Conservation (phyloP, 2,329 filamentous ascomycete genomes). For the Sporothrix variecibatus region DNA sequence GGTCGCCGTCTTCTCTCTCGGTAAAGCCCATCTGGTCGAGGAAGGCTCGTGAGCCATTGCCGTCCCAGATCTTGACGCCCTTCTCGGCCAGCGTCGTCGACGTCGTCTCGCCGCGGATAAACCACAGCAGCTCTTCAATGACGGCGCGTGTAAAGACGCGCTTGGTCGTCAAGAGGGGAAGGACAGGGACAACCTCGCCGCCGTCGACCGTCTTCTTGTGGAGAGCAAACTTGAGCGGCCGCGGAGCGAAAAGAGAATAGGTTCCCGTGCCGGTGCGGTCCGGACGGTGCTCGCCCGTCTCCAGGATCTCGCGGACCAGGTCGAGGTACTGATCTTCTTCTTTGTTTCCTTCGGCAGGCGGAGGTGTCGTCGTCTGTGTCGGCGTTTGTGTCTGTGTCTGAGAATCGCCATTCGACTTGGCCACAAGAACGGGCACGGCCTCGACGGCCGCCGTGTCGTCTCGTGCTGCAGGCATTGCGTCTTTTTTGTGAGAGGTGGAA, state of each 20-base stretch:
- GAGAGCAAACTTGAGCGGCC: conserved; percentile 83
- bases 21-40: conserved; percentile 81
- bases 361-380: background rate
- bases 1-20: conserved; percentile 81
- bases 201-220: background rate
- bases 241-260: conserved; percentile 82
- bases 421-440: background rate
- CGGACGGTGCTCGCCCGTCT: conserved; percentile 80
- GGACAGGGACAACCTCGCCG: conserved; percentile 61
- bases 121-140: conserved; percentile 93
- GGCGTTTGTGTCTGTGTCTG: background rate
- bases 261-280: conserved; percentile 94
- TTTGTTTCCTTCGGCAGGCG: conserved; percentile 15
- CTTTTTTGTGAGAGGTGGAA: background rate
- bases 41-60: conserved; percentile 90
- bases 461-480: conserved; percentile 25
- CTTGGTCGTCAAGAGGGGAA: conserved; percentile 95
- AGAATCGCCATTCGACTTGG: background rate
- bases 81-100: conserved; percentile 73
- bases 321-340: conserved; percentile 95
- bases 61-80: conserved; percentile 97
- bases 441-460: conserved; percentile 1
- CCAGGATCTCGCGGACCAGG: conserved; percentile 81
- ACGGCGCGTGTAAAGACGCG: conserved; percentile 92
- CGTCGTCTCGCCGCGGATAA: conserved; percentile 81